Percentiles rank a stretch among this genome's conserved stretches.
Evolutionary conservation across 2,329 filamentous ascomycete species (phyloP).

Genomic region (Ceratocystis destructans): DNA sequence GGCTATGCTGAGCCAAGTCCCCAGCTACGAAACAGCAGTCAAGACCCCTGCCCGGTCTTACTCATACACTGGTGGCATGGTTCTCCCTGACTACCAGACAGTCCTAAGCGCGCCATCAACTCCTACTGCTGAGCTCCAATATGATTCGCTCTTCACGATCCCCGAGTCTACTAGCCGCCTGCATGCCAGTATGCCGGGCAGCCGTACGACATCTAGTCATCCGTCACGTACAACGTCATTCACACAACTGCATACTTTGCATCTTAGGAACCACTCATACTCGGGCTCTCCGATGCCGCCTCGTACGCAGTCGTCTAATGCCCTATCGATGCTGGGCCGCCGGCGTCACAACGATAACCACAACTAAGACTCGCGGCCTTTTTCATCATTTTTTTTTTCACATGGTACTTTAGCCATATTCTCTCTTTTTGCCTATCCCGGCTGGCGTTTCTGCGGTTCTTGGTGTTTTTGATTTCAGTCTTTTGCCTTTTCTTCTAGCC

Average conservation of each 20-base stretch:
- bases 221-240: conserved; percentile 18
- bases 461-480: not conserved
- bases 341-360: conserved; percentile 9
- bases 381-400: too few relatives aligned
- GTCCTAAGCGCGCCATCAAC: conserved; percentile 32
- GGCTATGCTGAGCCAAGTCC: conserved; percentile 55
- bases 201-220: conserved; percentile 17
- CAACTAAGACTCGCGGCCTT: not conserved
- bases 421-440: not conserved
- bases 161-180: conserved; percentile 13
- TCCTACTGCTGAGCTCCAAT: conserved; percentile 14
- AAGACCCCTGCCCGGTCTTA: conserved; percentile 46
- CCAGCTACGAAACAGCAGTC: conserved; percentile 63
- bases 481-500: not conserved
- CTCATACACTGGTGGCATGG: conserved; percentile 34
- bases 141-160: conserved; percentile 18
- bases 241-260: conserved; percentile 17
- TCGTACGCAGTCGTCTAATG: conserved; percentile 18
- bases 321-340: conserved; percentile 17
- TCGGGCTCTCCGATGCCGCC: conserved; percentile 19
- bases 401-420: not conserved
- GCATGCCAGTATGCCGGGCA: conserved; percentile 18
- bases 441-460: not conserved
- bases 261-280: conserved; percentile 19
- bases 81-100: conserved; percentile 53